Evolutionary conservation across 2,329 filamentous ascomycete species (phyloP).

Genomic region (Fusarium beomiforme): DNA sequence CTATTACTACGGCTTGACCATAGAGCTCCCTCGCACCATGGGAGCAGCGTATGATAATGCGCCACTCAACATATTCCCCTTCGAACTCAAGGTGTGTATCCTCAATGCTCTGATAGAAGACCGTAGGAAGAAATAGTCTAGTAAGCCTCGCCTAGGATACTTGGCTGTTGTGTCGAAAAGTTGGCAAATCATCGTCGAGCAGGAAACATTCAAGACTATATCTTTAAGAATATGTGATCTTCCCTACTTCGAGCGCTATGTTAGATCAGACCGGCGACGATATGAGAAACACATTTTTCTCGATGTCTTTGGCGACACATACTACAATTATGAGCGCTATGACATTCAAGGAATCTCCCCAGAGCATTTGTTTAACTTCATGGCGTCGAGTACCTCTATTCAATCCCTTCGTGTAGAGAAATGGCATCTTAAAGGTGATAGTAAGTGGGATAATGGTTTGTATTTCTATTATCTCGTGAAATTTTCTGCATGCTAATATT

Average conservation of each 20-base stretch:
- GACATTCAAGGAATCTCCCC: too few relatives aligned
- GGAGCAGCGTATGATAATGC: too few relatives aligned
- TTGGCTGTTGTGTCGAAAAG: slow-evolving; percentile 11
- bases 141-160: not conserved
- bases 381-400: too few relatives aligned
- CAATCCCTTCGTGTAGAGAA: too few relatives aligned
- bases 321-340: accelerated
- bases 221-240: not conserved
- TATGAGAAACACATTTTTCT: slow-evolving; percentile 14
- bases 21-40: too few relatives aligned
- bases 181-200: slow-evolving; percentile 10
- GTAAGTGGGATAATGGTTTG: slow-evolving; percentile 3
- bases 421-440: too few relatives aligned
- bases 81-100: too few relatives aligned
- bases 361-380: too few relatives aligned
- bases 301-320: not conserved
- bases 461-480: accelerated
- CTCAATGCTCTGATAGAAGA: not conserved
- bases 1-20: too few relatives aligned
- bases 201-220: not conserved
- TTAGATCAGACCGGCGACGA: not conserved
- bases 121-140: too few relatives aligned
- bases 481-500: too few relatives aligned
- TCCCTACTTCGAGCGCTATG: not conserved
- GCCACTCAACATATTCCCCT: too few relatives aligned